A percentile compares a stretch with the other conserved stretches of the same genome.
phyloP scores from a whole-genome alignment of 306 rosid species.

The Pterocarpus macrocarpus region DNA sequence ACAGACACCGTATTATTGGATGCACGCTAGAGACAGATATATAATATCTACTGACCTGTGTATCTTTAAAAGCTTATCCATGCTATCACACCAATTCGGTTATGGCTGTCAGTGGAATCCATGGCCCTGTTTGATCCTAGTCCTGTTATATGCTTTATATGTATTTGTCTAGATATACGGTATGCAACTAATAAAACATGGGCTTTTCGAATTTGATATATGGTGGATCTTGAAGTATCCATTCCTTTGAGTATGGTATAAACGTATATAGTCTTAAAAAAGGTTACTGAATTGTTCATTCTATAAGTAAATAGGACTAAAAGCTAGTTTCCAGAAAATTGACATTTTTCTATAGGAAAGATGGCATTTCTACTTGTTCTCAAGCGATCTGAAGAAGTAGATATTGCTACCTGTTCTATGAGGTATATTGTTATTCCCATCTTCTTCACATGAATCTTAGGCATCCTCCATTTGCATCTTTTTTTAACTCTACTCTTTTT shows the following conservation, averaged over 20 bases:
- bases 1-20: slow-evolving; percentile 3
- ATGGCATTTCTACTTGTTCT: neutral
- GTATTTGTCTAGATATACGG: neutral
- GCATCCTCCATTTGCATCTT: neutral
- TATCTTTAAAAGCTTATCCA: neutral
- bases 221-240: neutral
- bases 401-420: neutral
- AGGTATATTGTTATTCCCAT: neutral
- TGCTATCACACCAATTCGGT: neutral
- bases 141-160: neutral
- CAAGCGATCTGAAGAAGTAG: neutral
- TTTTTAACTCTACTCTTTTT: neutral
- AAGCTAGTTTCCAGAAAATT: too few species aligned
- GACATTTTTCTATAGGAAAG: neutral
- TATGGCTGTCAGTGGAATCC: neutral
- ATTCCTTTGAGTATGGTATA: neutral
- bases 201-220: neutral
- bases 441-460: neutral
- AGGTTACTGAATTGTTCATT: neutral
- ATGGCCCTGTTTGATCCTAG: neutral
- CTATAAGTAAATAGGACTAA: too few species aligned
- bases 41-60: neutral
- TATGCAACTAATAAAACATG: neutral
- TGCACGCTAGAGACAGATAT: neutral
- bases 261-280: neutral